Percentiles rank a stretch among this genome's conserved stretches.
Conservation (phyloP, 352 stramenopile species). For the Phytophthora tubulina region DNA sequence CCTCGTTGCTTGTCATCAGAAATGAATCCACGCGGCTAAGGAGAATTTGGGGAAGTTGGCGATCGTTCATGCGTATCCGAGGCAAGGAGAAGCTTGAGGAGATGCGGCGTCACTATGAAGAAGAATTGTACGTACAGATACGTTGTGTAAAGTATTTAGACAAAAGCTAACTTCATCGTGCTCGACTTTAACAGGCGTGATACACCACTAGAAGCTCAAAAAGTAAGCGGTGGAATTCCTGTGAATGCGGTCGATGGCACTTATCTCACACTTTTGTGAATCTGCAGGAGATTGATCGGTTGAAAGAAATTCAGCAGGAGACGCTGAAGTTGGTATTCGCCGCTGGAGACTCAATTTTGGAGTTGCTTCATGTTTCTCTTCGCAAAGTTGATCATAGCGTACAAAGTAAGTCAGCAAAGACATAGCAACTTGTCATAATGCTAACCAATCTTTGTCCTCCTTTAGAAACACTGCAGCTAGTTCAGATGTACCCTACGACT, state of each 20-base stretch:
- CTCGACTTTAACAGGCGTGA: constrained; percentile 39
- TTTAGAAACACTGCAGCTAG: constrained; percentile 65
- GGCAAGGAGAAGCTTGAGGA: constrained; percentile 65
- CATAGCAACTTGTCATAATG: neutral
- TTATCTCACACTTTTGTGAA: neutral
- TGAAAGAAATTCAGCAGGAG: constrained; percentile 66
- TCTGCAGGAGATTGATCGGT: constrained; percentile 65
- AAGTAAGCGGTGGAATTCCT: constrained; percentile 23
- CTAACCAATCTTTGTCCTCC: constrained; percentile 9
- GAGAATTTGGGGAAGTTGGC: constrained; percentile 58
- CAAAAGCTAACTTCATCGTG: constrained; percentile 1
- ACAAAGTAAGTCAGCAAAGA: constrained; percentile 44
- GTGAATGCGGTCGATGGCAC: too few species aligned
- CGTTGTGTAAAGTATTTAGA: neutral
- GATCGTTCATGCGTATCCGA: constrained; percentile 61
- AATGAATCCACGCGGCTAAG: constrained; percentile 62
- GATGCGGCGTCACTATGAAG: constrained; percentile 62
- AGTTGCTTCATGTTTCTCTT: constrained; percentile 69
- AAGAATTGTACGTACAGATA: constrained; percentile 54
- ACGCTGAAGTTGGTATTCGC: constrained; percentile 65
- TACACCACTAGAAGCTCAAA: constrained; percentile 55
- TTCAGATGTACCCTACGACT: constrained; percentile 70
- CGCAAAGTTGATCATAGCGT: constrained; percentile 64
- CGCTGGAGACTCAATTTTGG: constrained; percentile 68
- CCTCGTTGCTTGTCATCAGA: constrained; percentile 26